Evolutionary conservation across 2,329 filamentous ascomycete species (phyloP).

Genomic region (Myriosclerotinia duriaeana): DNA sequence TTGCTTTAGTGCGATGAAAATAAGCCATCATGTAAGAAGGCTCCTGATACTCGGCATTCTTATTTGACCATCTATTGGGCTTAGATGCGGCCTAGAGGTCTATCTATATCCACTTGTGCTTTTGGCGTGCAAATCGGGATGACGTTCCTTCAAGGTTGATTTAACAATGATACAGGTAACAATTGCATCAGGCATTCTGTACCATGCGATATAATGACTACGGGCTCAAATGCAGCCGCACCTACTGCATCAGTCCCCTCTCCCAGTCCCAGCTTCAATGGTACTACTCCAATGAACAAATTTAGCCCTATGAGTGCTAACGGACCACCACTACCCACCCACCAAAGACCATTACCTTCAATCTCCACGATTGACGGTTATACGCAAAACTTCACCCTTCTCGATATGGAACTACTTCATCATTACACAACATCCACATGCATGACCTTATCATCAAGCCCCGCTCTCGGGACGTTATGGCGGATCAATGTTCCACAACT

Average conservation of each 20-base stretch:
- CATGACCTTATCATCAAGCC: slow-evolving; percentile 47
- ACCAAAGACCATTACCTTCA: slow-evolving; percentile 16
- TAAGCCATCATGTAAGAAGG: slow-evolving; percentile 40
- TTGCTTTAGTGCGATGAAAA: slow-evolving; percentile 44
- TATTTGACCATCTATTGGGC: too few species aligned
- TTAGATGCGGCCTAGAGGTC: too few species aligned
- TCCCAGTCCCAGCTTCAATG: slow-evolving; percentile 1
- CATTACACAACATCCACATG: slow-evolving; percentile 52
- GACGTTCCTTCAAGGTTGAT: neutral
- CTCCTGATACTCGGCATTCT: too few species aligned
- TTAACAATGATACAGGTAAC: slow-evolving; percentile 24
- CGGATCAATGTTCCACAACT: slow-evolving; percentile 48
- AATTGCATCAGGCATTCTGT: slow-evolving; percentile 47
- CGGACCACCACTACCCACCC: neutral
- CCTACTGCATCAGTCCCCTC: slow-evolving; percentile 2
- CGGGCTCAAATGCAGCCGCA: neutral
- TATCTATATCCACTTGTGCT: too few species aligned
- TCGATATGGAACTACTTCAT: slow-evolving; percentile 54
- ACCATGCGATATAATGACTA: slow-evolving; percentile 40
- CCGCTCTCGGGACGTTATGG: slow-evolving; percentile 48
- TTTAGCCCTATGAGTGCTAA: slow-evolving; percentile 18
- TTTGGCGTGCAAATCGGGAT: too few species aligned
- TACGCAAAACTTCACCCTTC: slow-evolving; percentile 30
- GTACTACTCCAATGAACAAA: neutral
- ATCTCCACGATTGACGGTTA: slow-evolving; percentile 2